Base-by-base conservation (phyloP, 2,329 filamentous ascomycete species). In the Exophiala mesophila region DNA sequence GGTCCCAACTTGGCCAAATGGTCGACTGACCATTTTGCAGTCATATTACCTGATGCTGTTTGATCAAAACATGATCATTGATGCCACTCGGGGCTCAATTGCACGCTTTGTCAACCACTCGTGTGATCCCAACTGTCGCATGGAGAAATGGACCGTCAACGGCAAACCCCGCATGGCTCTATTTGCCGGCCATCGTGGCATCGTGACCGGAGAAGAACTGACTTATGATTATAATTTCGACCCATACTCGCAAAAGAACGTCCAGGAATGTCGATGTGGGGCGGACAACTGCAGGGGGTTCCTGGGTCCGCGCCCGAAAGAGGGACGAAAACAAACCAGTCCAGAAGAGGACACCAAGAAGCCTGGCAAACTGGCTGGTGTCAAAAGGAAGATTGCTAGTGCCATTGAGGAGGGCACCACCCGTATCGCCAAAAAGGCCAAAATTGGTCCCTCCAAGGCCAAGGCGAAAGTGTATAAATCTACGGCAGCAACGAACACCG, bases 1-100 rank as follows among this genome's bases (percentile, higher is more conserved):
- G 12, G 6, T 23, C 20, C 6, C 5, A 13, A 39, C 13, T 10
- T 36, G 18, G 9, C 37, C 23, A 9, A 15, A 29, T 19, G 39
- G 18, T 6, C 17, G 9, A 30, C 57, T 62, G 38, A 62, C 52
- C 13, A 30, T 2, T 31, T 15, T 20, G 10, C 9, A 95, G 86
- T 95, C 88, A 66, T 97, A 95, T 65, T 98, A 98, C 64, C 73
- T 98, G 36, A 98, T 98, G 92, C 88, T 88, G 42, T 96, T 97
- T 61, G 89, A 97, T 60, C 88, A 96, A 64, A 92, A 94, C 64
- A 92, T 97, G 81, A 94, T 97, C 57, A 94, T 98, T 53, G 92
- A 98, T 68, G 92, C 90, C 23, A 57, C 55, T 8, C 88, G 87
- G 42, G 92, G 92, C 57, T 94, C 87, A 53, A 94, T 97, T 65